Evolutionary conservation across 106 monocot genomes (phyloP), one percentile per base, ranked within the genome.

Genomic region (Platanthera zijinensis): DNA sequence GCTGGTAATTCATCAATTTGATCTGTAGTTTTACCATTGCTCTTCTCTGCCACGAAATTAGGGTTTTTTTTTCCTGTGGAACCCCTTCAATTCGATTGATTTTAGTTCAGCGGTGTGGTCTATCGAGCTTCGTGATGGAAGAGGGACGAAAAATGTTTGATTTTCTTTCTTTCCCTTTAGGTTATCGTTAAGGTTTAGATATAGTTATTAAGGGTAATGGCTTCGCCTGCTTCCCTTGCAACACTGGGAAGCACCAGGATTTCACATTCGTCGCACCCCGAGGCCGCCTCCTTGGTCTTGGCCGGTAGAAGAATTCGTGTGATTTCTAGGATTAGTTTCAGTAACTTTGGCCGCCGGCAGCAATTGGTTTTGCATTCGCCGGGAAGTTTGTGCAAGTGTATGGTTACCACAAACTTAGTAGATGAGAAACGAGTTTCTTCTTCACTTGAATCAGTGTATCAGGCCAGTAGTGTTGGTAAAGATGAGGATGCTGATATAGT

Each of bases 191-290:
- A 67, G 70, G 25, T 63, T 75, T 51, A 10, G n/a, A 61, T 11
- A 7, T 49, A 39, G 4, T 32, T 22, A 51, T 67, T 25, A 10
- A 73, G 57, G 21, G 18, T 51, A 3, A 95, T 95, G 95, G 86
- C 84, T 57, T 95, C 87, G 84, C 95, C 92, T 78, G 87, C 92
- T 84, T 92, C 95, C 66, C 72, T 95, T 48, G 85, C 91, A 6
- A 75, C 85, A 48, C 82, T 95, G 85, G 94, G 94, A 80, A 83
- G 87, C 68, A 71, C 78, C 71, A 89, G 86, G 81, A 71, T 79
- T 12, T 82, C 63, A 54, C 61, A 84, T 54, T 79, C 82, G 1
- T 59, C 78, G 12, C 59, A 56, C 52, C 78, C 87, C 11, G 89
- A 89, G 19, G 74, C 74, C 12, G 75, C 80, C 5, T 22, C 85